A percentile compares a stretch with the other conserved stretches of the same genome.
These are phyloP conservation scores for Pseudevernia furfuracea DNA, from an alignment of 495 filamentous ascomycete genomes.

Conservation along the genomic window DNA sequence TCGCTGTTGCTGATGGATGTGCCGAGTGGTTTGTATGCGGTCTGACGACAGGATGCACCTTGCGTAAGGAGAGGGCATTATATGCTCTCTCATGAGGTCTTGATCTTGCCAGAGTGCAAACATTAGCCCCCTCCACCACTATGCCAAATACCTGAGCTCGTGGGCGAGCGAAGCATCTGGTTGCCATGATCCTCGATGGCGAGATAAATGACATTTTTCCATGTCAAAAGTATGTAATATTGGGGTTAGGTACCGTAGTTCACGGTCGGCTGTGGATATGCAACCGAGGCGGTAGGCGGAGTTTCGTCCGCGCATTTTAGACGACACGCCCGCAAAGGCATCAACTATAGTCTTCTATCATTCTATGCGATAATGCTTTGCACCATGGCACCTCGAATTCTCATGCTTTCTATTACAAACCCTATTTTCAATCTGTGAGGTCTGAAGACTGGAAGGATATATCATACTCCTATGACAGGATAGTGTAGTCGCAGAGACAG, in stretches of 20 bases:
- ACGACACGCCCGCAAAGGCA: constrained; percentile 6
- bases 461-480: background rate
- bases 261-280: background rate
- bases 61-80: background rate
- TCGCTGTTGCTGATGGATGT: background rate
- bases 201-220: background rate
- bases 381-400: background rate
- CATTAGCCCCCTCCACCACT: constrained; percentile 1
- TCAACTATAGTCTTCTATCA: background rate
- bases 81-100: background rate
- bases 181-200: constrained; percentile 6
- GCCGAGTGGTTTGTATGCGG: background rate
- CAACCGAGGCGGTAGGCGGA: constrained; percentile 7
- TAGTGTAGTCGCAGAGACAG: background rate
- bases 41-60: background rate
- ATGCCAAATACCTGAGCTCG: constrained; percentile 3
- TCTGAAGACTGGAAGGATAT: background rate
- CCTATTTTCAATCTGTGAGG: background rate
- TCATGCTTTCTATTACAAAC: background rate
- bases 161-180: constrained; percentile 8
- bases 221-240: background rate
- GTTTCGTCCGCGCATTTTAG: constrained; percentile 4
- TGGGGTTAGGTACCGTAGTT: background rate
- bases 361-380: background rate
- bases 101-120: constrained; percentile 11